Evolutionary conservation across 495 filamentous ascomycete genomes (phyloP).

Genomic region (Daldinia loculata): DNA sequence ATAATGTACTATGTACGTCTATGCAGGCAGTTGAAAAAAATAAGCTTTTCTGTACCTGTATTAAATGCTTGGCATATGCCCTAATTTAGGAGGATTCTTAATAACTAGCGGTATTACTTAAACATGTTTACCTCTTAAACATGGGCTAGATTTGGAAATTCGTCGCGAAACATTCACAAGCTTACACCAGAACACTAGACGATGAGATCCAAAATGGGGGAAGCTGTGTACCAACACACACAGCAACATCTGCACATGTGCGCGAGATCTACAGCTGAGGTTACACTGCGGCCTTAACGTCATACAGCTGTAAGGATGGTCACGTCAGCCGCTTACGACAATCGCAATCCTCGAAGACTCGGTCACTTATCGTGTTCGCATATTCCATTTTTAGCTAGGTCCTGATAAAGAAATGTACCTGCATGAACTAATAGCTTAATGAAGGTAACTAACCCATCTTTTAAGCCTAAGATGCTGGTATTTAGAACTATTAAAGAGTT

Average conservation of each 20-base stretch:
- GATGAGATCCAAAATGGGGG: neutral
- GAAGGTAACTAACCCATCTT: neutral
- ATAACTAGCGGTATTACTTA: neutral
- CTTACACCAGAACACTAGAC: neutral
- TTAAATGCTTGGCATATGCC: neutral
- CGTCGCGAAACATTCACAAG: neutral
- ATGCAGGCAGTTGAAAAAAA: neutral
- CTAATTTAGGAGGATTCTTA: neutral
- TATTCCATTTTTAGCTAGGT: neutral
- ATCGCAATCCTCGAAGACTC: slow-evolving; percentile 1
- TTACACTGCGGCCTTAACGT: slow-evolving; percentile 1
- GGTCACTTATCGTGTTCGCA: neutral
- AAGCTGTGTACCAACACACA: neutral
- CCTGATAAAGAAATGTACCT: neutral
- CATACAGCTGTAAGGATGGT: neutral
- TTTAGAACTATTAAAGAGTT: no score
- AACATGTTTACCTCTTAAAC: neutral
- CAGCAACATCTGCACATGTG: neutral
- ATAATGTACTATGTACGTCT: neutral
- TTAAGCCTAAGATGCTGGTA: neutral
- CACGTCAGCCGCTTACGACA: slow-evolving; percentile 27
- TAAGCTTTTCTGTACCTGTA: neutral
- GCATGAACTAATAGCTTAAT: neutral
- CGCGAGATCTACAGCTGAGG: slow-evolving; percentile 22
- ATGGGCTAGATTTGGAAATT: neutral